Evolutionary conservation across 495 filamentous ascomycete species (phyloP).

Genomic region (Aspergillus nidulans): DNA sequence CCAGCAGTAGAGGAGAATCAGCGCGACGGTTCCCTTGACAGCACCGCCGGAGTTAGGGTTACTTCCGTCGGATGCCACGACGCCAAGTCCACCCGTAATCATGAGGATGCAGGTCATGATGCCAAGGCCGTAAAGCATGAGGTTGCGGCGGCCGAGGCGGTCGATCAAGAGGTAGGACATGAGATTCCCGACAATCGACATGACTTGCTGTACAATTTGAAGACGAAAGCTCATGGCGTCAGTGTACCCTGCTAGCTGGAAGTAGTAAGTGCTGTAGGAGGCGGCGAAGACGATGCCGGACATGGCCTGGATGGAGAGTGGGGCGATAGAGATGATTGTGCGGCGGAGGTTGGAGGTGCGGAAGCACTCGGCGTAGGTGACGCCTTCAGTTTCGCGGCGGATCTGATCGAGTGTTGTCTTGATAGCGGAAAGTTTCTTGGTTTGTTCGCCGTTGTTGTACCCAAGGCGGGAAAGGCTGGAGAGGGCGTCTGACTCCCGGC

Average conservation of each 20-base stretch:
- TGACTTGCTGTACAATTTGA: conserved; percentile 5
- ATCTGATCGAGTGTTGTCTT: not conserved
- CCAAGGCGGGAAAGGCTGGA: not conserved
- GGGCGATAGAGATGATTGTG: conserved; percentile 9
- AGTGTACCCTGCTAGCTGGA: conserved; percentile 7
- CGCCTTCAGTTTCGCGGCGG: conserved; percentile 5
- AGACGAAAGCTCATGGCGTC: conserved; percentile 6
- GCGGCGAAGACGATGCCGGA: not conserved
- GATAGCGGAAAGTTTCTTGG: conserved; percentile 5
- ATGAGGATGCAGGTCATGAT: conserved; percentile 6
- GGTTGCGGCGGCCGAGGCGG: conserved; percentile 7
- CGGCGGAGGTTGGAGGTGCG: conserved; percentile 9
- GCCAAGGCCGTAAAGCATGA: conserved; percentile 6
- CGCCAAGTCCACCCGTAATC: conserved; percentile 4
- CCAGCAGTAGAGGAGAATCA: conserved; percentile 9
- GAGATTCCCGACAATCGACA: conserved; percentile 4
- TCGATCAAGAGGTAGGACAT: conserved; percentile 10
- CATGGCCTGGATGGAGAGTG: conserved; percentile 5
- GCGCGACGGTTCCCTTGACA: conserved; percentile 8
- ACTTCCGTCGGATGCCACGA: not conserved
- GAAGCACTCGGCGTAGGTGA: conserved; percentile 9
- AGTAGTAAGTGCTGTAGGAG: conserved; percentile 9
- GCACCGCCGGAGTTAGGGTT: not conserved
- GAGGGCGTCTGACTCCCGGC: not conserved
- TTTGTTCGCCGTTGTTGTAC: not conserved